Conservation (phyloP, 805 yeast species). For the Wickerhamomyces queroliae region DNA sequence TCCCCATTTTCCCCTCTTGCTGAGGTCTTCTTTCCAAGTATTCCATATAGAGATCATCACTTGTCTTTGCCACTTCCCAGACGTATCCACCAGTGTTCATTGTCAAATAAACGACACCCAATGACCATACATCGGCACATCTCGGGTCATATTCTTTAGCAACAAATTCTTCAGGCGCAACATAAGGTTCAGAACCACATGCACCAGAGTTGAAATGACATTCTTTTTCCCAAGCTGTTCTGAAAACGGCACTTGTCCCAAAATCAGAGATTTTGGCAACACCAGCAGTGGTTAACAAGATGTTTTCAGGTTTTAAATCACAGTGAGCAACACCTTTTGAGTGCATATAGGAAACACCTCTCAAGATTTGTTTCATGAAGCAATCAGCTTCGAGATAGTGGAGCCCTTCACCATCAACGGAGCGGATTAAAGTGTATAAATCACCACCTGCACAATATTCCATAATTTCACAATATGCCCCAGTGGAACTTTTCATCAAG, state of each 20-base stretch:
- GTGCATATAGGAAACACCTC: constrained; percentile 83
- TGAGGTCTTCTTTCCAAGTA: constrained; percentile 41
- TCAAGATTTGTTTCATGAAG: constrained; percentile 77
- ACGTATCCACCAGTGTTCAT: constrained; percentile 86
- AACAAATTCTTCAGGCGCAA: constrained; percentile 83
- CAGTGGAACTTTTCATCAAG: constrained; percentile 66
- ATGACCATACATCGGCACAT: constrained; percentile 83
- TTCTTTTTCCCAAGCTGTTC: constrained; percentile 83
- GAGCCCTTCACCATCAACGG: constrained; percentile 45
- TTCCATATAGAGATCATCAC: constrained; percentile 39
- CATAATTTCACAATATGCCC: constrained; percentile 85
- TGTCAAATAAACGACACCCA: constrained; percentile 71
- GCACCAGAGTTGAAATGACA: constrained; percentile 66
- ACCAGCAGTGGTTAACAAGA: constrained; percentile 63
- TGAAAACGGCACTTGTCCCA: constrained; percentile 87
- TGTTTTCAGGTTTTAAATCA: constrained; percentile 86
- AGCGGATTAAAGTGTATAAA: constrained; percentile 52
- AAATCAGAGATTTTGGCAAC: constrained; percentile 73
- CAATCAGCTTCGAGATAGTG: constrained; percentile 77
- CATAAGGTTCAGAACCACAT: constrained; percentile 86
- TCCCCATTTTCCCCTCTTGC: constrained; percentile 31
- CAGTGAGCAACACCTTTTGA: constrained; percentile 91
- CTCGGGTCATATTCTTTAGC: constrained; percentile 64
- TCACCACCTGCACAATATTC: constrained; percentile 93
- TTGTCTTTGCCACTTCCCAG: constrained; percentile 74